Percentiles rank a stretch among this genome's conserved stretches.
Evolutionary conservation across 176 grass and related monocot species (phyloP).

Genomic region (Cymbopogon citratus): DNA sequence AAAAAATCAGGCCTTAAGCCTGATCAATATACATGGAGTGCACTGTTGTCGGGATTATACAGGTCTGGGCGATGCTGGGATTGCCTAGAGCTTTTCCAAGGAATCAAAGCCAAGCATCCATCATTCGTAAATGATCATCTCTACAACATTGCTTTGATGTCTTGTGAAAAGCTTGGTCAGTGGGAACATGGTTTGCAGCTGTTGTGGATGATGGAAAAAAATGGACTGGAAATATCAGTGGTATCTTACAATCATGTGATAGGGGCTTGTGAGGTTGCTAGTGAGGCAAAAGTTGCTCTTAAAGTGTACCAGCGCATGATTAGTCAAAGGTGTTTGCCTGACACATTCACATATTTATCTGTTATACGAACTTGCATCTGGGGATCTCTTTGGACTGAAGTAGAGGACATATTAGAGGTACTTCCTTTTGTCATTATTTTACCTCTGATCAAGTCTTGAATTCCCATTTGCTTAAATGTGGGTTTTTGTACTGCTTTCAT

Average conservation of each 20-base stretch:
- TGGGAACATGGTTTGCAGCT: slow-evolving; percentile 80
- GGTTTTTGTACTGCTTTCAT: background rate
- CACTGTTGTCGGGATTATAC: slow-evolving; percentile 67
- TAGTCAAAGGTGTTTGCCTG: slow-evolving; percentile 40
- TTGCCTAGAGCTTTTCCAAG: slow-evolving; percentile 60
- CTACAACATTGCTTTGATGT: slow-evolving; percentile 78
- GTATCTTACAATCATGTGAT: slow-evolving; percentile 92
- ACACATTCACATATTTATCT: slow-evolving; percentile 83
- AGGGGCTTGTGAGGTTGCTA: slow-evolving; percentile 68
- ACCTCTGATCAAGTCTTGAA: background rate
- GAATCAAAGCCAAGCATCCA: slow-evolving; percentile 46
- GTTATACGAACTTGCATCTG: slow-evolving; percentile 80
- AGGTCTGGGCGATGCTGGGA: slow-evolving; percentile 64
- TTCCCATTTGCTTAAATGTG: background rate
- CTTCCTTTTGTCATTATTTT: background rate
- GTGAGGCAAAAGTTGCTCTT: slow-evolving; percentile 65
- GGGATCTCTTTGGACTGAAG: slow-evolving; percentile 83
- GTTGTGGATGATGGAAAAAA: slow-evolving; percentile 84
- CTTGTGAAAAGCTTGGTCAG: slow-evolving; percentile 77
- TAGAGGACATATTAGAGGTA: slow-evolving; percentile 77
- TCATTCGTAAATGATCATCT: slow-evolving; percentile 48
- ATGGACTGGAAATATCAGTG: slow-evolving; percentile 46
- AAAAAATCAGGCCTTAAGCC: slow-evolving; percentile 52
- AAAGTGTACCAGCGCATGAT: slow-evolving; percentile 71
- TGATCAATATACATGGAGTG: slow-evolving; percentile 86